Conservation (phyloP, 257 asterid species). For the Fraxinus americana region DNA sequence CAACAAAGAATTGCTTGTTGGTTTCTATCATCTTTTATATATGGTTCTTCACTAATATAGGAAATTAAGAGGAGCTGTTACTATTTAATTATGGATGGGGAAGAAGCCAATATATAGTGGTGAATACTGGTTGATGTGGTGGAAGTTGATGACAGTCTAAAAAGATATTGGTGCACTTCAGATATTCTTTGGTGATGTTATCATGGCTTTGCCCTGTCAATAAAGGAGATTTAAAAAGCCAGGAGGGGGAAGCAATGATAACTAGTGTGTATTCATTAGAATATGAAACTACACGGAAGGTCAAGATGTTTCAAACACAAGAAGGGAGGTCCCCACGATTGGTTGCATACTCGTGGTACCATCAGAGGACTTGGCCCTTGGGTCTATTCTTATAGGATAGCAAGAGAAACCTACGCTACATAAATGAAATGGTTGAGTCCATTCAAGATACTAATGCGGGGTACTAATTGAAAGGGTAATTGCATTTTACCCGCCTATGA, state of each 20-base stretch:
- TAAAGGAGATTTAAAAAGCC: neutral
- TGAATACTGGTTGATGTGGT: neutral
- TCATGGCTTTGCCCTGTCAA: neutral
- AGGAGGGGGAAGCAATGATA: neutral
- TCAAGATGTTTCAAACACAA: too few relatives aligned
- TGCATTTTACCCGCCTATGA: neutral
- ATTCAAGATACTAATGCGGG: too few relatives aligned
- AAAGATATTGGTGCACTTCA: neutral
- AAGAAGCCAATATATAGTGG: neutral
- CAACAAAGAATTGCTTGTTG: neutral
- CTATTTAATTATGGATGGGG: neutral
- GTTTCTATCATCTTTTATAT: neutral
- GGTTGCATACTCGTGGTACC: too few relatives aligned
- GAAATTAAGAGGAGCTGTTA: too few relatives aligned
- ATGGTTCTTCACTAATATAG: neutral
- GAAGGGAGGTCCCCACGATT: too few relatives aligned
- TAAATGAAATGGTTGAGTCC: too few relatives aligned
- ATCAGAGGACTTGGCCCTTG: too few relatives aligned
- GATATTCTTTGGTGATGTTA: neutral
- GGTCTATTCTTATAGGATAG: too few relatives aligned
- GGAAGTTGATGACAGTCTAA: neutral
- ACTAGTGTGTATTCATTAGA: neutral
- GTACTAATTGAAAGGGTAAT: too few relatives aligned
- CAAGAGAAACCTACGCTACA: too few relatives aligned
- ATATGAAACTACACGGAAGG: too few relatives aligned